These are phyloP conservation scores for Neurospora sp. DNA, from an alignment of 495 filamentous ascomycete genomes.

Conservation along the genomic window DNA sequence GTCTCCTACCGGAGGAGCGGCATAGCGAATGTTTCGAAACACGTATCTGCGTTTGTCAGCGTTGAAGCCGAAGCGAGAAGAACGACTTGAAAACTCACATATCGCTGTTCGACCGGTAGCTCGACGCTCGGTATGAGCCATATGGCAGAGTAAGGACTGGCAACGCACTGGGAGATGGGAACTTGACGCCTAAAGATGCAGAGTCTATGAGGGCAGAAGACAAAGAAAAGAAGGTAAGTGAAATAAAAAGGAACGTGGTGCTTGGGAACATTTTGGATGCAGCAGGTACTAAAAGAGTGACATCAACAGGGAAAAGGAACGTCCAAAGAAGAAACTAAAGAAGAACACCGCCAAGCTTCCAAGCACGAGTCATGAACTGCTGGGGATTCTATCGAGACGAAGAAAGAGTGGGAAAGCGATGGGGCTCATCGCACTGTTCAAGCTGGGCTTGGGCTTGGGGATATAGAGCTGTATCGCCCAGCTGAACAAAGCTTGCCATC, in stretches of 20 bases:
- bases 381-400: background rate
- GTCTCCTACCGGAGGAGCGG: constrained; percentile 41
- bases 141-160: constrained; percentile 18
- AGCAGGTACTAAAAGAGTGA: background rate
- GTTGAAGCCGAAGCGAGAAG: background rate
- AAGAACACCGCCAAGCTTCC: background rate
- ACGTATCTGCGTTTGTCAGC: constrained; percentile 22
- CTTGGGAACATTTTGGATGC: background rate
- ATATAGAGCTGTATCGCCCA: background rate
- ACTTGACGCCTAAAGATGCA: background rate
- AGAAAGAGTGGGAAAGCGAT: background rate
- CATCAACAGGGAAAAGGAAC: background rate
- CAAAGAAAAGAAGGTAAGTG: background rate
- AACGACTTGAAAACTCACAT: constrained; percentile 3
- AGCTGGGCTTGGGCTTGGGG: background rate
- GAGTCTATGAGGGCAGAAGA: background rate
- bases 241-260: background rate
- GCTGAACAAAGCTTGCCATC: background rate
- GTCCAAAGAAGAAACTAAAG: background rate
- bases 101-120: constrained; percentile 9
- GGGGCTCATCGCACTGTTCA: background rate
- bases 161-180: background rate
- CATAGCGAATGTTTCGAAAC: constrained; percentile 50
- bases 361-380: background rate
- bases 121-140: constrained; percentile 18